These are phyloP conservation scores for Candida ortonii DNA, from an alignment of 805 yeast genomes.

Conservation along the genomic window DNA sequence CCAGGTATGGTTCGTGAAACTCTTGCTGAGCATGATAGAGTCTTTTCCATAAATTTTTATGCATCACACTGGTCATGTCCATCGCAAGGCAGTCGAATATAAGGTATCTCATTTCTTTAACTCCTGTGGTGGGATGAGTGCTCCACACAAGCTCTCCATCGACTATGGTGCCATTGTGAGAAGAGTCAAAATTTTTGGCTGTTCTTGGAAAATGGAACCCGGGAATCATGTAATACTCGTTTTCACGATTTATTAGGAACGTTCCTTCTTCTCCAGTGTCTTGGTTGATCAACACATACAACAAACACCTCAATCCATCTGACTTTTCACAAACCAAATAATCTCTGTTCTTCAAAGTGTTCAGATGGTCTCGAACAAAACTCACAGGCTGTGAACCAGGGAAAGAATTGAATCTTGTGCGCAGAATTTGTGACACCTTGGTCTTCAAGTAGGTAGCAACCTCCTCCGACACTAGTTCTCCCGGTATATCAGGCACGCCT, in stretches of 20 bases:
- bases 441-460: conserved; percentile 65
- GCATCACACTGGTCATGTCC: conserved; percentile 69
- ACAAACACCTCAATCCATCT: conserved; percentile 85
- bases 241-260: conserved; percentile 83
- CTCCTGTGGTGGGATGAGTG: conserved; percentile 48
- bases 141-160: conserved; percentile 94
- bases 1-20: conserved; percentile 78
- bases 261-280: conserved; percentile 83
- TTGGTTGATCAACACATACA: conserved; percentile 58
- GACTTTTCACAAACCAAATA: conserved; percentile 95
- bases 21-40: conserved; percentile 81
- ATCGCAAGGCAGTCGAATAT: conserved; percentile 90
- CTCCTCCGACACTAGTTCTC: conserved; percentile 69
- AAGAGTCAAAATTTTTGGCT: conserved; percentile 45
- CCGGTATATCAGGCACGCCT: conserved; percentile 84
- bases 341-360: conserved; percentile 64
- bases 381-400: conserved; percentile 97
- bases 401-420: conserved; percentile 55
- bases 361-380: conserved; percentile 73
- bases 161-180: conserved; percentile 82
- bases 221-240: conserved; percentile 79
- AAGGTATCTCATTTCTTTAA: conserved; percentile 70
- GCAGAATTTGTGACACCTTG: conserved; percentile 62
- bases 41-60: conserved; percentile 73
- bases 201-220: conserved; percentile 77